These are phyloP conservation scores for Naganishia kalamii DNA, from an alignment of 768 basidiomycete species.

Conservation along the genomic window DNA sequence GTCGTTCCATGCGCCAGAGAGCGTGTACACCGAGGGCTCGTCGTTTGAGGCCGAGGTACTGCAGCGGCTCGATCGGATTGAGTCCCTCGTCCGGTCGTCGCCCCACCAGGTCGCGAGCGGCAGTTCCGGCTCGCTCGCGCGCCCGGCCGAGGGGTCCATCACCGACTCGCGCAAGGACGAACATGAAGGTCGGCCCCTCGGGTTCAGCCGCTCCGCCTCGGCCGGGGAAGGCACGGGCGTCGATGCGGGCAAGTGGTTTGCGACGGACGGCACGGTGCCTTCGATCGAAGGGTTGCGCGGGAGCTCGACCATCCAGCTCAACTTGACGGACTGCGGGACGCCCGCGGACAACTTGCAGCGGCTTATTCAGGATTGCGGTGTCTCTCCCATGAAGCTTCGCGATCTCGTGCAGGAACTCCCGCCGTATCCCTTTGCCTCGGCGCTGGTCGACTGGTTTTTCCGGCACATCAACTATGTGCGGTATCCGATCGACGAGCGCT, in stretches of 20 bases:
- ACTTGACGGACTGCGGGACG: constrained; percentile 40
- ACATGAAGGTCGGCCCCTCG: not conserved
- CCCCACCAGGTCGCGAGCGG: not conserved
- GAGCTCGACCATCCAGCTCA: constrained; percentile 35
- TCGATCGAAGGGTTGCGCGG: constrained; percentile 28
- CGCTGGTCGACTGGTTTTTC: constrained; percentile 67
- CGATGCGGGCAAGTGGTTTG: constrained; percentile 29
- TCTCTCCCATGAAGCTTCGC: constrained; percentile 79
- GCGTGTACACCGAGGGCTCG: constrained; percentile 8
- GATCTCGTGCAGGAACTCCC: constrained; percentile 86
- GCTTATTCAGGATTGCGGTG: constrained; percentile 85
- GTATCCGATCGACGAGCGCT: constrained; percentile 78
- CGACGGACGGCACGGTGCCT: constrained; percentile 24
- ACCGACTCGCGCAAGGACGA: constrained; percentile 29
- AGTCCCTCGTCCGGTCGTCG: not conserved
- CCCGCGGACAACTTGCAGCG: constrained; percentile 78
- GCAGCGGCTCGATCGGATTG: not conserved
- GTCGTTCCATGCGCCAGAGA: not conserved
- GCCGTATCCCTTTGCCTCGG: constrained; percentile 65
- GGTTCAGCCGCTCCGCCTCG: constrained; percentile 18
- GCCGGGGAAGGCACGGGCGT: constrained; percentile 15
- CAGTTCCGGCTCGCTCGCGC: not conserved
- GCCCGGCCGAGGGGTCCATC: constrained; percentile 31
- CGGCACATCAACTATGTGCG: constrained; percentile 77
- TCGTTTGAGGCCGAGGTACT: not conserved